Base-by-base conservation (phyloP, 129 eudicot genomes). In the Glebionis coronaria region DNA sequence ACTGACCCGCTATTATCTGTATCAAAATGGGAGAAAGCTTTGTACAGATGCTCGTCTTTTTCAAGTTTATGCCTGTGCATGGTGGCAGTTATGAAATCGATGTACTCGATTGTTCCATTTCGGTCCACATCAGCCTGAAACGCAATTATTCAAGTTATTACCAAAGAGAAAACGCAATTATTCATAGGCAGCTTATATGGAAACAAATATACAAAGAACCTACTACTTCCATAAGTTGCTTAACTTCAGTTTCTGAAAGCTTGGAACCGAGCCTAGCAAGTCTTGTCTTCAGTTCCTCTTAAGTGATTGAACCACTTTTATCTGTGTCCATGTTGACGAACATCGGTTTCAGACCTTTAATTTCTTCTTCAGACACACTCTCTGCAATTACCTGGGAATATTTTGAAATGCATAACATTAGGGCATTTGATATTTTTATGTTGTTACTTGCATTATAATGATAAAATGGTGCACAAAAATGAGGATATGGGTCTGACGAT, bases 81-180 rank as follows among this genome's bases (percentile, higher is more conserved):
- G 7, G 83, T 78, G 4, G 80, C 83, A 12, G 87, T 78, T 66
- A 82, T 82, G n/a, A 28, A 78, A 82, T 82, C 87, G 8, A 75
- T 74, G 58, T 82, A 82, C 38, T 82, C 87, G 9, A 82, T 78
- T 29, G 83, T 69, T 62, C 87, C 87, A 65, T 82, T 72, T 60
- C 87, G 83, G 57, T 82, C 87, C 52, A 78, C 87, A 38, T 82
- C 87, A 65, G 87, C 87, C 87, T 82, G 81, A 61, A 67, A 65
- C n/a, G n/a, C 6, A 4, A 70, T 58, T 23, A 46, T 46, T 3
- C n/a, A n/a, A n/a, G n/a, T n/a, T n/a, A n/a, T n/a, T n/a, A n/a
- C n/a, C n/a, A 1, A 29, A 52, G 2, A 8, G 4, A 29, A 47
- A 46, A 46, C 6, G 38, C 25, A 29, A 47, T n/a, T 55, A 46